A percentile compares a stretch with the other conserved stretches of the same genome.
Conservation (phyloP, 495 filamentous ascomycete species). For the Talaromyces ruber region DNA sequence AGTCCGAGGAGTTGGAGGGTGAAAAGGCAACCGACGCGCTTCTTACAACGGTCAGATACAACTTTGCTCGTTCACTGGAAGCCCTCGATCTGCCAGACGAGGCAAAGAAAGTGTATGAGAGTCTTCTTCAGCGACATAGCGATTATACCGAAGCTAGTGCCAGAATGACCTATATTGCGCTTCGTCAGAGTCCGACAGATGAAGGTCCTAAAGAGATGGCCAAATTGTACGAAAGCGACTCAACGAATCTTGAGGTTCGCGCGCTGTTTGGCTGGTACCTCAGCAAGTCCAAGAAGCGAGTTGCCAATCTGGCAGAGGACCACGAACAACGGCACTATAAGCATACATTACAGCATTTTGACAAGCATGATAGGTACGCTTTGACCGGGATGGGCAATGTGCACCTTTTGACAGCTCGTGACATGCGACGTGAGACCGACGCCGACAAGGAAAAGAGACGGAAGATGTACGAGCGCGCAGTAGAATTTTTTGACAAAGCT, state of each 20-base stretch:
- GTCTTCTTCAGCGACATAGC: constrained; percentile 67
- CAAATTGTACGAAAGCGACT: constrained; percentile 70
- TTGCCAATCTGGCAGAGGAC: constrained; percentile 76
- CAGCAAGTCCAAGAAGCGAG: constrained; percentile 70
- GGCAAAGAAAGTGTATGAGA: constrained; percentile 80
- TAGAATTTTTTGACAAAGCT: constrained; percentile 98
- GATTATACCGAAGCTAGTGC: constrained; percentile 89
- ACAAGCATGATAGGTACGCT: constrained; percentile 95
- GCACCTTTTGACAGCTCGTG: constrained; percentile 73
- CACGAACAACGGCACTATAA: constrained; percentile 90
- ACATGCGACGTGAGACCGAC: constrained; percentile 88
- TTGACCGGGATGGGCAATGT: constrained; percentile 95
- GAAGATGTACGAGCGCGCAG: constrained; percentile 77
- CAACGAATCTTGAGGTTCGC: constrained; percentile 80
- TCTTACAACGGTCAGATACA: constrained; percentile 89
- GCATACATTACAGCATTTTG: constrained; percentile 84
- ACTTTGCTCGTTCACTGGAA: constrained; percentile 94
- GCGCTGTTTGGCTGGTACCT: constrained; percentile 93
- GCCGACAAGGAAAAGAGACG: constrained; percentile 82
- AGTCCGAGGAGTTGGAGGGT: constrained; percentile 49
- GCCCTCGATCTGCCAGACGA: constrained; percentile 70
- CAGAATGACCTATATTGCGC: constrained; percentile 78
- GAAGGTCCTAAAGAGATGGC: constrained; percentile 79
- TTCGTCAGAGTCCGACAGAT: constrained; percentile 73
- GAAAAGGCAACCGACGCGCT: constrained; percentile 79